Evolutionary conservation across 2,329 filamentous ascomycete genomes (phyloP), one percentile per base, ranked within the genome.

Genomic region (Venturia nashicola): DNA sequence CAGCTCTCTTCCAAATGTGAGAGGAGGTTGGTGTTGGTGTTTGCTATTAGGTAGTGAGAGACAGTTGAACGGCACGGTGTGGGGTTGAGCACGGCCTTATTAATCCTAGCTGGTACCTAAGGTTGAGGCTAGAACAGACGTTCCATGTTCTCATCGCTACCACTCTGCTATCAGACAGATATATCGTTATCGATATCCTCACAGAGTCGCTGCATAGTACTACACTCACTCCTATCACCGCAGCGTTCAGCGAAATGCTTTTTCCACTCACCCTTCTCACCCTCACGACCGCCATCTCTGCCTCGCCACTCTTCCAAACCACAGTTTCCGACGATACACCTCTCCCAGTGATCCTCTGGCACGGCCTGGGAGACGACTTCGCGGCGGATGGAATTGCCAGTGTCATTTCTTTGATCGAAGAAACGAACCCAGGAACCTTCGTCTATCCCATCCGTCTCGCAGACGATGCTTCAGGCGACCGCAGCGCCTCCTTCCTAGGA

Each of bases 341-440:
- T 3, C 83, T 97, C 39, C 94, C 94, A 0, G 81, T 99, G 43
- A 83, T 99, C 65, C 89, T 99, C 77, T 99, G 94, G 94, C 94
- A 99, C 75, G 94, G 86, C 65, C 77, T 87, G n/a, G 84, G 84
- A 70, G 90, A 94, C 76, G 83, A 86, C 74, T 95, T 86, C 77
- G 83, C 85, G 62, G 84, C 85, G 67, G 86, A 91, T 1, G 91
- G 92, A 65, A 81, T 97, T 64, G 82, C 84, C 69, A 75, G 80
- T 63, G 82, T 96, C 40, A 89, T 84, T 67, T 77, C 82, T n/a
- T 82, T 97, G 60, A 88, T 88, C 67, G 82, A 90, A 65, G 75
- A 83, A 61, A 79, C 85, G 65, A 85, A 96, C 75, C 91, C 91
- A 0, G 91, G 90, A 66, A 97, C 91, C 18, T 86, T 90, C 70